These are phyloP conservation scores for Trichosporon inkin DNA, from an alignment of 1,284 basidiomycete genomes.

Conservation along the genomic window DNA sequence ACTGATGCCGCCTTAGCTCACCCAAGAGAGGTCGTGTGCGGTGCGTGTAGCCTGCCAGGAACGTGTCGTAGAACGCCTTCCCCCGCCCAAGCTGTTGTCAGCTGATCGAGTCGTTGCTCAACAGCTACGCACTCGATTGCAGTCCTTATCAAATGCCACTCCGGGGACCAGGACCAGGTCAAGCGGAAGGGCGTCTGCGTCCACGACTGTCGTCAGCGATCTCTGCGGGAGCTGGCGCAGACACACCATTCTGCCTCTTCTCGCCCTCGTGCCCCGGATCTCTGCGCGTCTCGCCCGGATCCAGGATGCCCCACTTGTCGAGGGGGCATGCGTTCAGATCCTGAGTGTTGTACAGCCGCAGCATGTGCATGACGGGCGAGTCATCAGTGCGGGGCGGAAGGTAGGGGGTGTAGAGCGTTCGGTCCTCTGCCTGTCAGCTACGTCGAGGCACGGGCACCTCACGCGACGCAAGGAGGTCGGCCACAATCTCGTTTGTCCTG, in stretches of 20 bases:
- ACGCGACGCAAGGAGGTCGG: constrained; percentile 29
- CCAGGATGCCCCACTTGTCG: constrained; percentile 50
- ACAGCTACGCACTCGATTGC: constrained; percentile 38
- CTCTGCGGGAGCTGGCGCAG: neutral
- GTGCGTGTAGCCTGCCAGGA: constrained; percentile 35
- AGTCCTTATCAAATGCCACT: constrained; percentile 45
- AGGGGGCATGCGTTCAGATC: constrained; percentile 39
- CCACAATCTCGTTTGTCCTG: constrained; percentile 39
- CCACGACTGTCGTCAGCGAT: constrained; percentile 25
- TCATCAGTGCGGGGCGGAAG: constrained; percentile 22
- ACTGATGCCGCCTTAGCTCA: constrained; percentile 12
- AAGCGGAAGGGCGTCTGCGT: constrained; percentile 24
- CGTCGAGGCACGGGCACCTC: neutral
- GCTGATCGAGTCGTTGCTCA: neutral
- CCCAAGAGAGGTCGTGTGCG: constrained; percentile 37
- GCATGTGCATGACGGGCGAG: constrained; percentile 43
- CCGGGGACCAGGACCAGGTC: constrained; percentile 49
- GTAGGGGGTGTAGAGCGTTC: constrained; percentile 43
- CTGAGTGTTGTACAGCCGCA: constrained; percentile 38
- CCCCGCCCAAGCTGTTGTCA: constrained; percentile 46
- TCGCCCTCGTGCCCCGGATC: constrained; percentile 23
- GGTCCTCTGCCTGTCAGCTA: constrained; percentile 13
- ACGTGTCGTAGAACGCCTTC: constrained; percentile 49
- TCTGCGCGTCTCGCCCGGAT: constrained; percentile 35
- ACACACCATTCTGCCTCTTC: constrained; percentile 43